These are phyloP conservation scores for Acanthochlamys bracteata DNA, from an alignment of 106 monocot species.

Conservation along the genomic window DNA sequence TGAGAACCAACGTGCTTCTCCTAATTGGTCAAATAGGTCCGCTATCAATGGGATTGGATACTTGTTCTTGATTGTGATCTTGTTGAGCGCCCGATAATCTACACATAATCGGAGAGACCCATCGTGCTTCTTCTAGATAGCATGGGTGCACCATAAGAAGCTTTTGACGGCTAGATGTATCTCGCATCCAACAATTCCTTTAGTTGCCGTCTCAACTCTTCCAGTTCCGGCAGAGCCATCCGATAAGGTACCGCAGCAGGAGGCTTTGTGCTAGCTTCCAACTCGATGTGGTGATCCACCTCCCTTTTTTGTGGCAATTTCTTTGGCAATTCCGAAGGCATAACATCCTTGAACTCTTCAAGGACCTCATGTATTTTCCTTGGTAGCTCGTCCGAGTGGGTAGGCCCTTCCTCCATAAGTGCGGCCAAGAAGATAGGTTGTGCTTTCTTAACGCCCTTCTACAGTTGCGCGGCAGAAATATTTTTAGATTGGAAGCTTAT, in stretches of 20 bases:
- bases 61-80: not conserved
- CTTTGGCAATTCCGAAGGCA: not conserved
- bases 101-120: not conserved
- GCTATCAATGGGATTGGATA: not conserved
- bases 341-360: not conserved
- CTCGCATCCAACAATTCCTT: slow-evolving; percentile 3
- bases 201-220: slow-evolving; percentile 2
- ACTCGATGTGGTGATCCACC: not conserved
- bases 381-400: too few relatives aligned
- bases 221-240: not conserved
- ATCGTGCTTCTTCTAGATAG: slow-evolving; percentile 12
- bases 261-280: not conserved
- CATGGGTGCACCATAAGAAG: slow-evolving; percentile 3
- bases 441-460: too few relatives aligned
- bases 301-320: not conserved
- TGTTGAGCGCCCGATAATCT: not conserved
- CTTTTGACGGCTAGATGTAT: slow-evolving; percentile 1
- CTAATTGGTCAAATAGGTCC: slow-evolving; percentile 3
- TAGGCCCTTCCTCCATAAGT: too few relatives aligned
- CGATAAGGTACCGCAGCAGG: not conserved
- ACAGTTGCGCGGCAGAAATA: too few relatives aligned
- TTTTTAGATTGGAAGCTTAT: too few relatives aligned
- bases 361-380: not conserved
- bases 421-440: too few relatives aligned
- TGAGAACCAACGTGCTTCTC: not conserved